Conservation (phyloP, 805 yeast genomes). For the Spathaspora passalidarum region DNA sequence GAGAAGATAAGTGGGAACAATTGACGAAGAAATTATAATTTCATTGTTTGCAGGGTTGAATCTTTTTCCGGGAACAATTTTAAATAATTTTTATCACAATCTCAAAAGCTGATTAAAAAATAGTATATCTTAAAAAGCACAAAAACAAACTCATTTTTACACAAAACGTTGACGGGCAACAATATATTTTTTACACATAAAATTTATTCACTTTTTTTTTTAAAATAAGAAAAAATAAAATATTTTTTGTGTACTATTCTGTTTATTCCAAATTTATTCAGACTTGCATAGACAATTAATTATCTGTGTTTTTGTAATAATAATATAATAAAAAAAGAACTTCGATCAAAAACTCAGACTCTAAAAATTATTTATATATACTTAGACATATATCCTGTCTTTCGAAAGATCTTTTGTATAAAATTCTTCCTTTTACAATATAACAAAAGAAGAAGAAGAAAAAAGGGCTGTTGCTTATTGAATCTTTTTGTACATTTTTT, state of each 20-base stretch:
- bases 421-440: too few species aligned
- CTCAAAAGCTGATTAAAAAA: background rate
- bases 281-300: background rate
- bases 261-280: background rate
- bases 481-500: background rate
- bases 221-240: background rate
- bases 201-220: background rate
- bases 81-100: background rate
- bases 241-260: background rate
- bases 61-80: background rate
- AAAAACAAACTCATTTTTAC: background rate
- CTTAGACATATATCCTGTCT: background rate
- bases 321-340: slow-evolving; percentile 1
- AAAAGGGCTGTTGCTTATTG: background rate
- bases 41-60: background rate
- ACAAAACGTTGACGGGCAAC: background rate
- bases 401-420: background rate
- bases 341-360: background rate
- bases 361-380: slow-evolving; percentile 1
- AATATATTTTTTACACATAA: background rate
- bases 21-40: slow-evolving; percentile 1
- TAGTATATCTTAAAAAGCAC: background rate
- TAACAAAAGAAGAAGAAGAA: background rate
- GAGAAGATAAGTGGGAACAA: background rate
- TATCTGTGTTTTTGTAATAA: background rate